Conservation (phyloP, 176 grass and related monocot species). For the Aegilops sharonensis region DNA sequence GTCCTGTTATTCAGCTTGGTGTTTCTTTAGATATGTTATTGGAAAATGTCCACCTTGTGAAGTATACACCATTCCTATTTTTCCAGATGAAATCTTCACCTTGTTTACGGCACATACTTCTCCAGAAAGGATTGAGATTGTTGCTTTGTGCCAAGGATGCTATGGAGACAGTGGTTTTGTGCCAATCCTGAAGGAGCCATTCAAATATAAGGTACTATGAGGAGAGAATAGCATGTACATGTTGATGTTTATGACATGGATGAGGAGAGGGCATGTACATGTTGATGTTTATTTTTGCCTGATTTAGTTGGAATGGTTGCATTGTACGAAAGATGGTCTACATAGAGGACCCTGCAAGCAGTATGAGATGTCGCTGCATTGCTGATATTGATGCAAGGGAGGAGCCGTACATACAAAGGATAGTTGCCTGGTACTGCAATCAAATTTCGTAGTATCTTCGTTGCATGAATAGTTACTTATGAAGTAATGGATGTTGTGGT, state of each 20-base stretch:
- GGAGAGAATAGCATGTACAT: no score
- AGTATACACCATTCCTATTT: neutral
- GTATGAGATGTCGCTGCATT: neutral
- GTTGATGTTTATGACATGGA: neutral
- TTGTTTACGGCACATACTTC: neutral
- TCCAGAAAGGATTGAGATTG: neutral
- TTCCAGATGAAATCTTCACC: neutral
- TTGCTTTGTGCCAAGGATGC: neutral
- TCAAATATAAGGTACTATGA: neutral
- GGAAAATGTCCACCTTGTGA: neutral
- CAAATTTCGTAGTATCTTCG: neutral
- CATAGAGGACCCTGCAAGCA: neutral
- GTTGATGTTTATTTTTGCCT: neutral
- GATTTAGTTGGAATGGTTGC: neutral
- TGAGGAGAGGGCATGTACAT: no score
- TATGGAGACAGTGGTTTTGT: neutral
- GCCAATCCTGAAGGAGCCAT: neutral
- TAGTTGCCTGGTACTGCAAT: neutral
- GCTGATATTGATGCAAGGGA: neutral
- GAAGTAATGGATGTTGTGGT: neutral
- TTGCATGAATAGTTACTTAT: neutral
- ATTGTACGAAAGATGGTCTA: neutral
- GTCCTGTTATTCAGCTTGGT: slow-evolving; percentile 30
- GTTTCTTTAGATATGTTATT: neutral
- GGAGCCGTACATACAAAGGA: neutral